Conservation (phyloP, 768 basidiomycete species). For the Phlebiopsis flavidoalba region DNA sequence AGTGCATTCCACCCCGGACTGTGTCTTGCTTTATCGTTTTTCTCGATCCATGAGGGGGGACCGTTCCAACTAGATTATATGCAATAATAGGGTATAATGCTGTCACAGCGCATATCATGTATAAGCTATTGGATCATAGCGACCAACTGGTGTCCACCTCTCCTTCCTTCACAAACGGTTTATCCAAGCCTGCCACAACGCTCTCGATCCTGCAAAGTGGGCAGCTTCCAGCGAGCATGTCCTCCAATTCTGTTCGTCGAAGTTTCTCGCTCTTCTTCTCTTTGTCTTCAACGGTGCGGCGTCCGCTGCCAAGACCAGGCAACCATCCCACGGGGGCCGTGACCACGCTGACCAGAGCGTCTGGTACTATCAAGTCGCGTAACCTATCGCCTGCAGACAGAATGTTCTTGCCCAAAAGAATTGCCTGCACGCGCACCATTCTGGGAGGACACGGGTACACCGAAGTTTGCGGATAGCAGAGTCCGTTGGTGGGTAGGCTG, state of each 20-base stretch:
- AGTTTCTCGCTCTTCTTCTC: constrained; percentile 58
- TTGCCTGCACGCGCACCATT: constrained; percentile 59
- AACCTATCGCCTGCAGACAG: constrained; percentile 87
- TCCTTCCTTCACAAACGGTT: constrained; percentile 76
- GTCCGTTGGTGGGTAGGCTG: constrained; percentile 55
- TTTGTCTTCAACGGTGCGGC: constrained; percentile 36
- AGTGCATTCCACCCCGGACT: neutral
- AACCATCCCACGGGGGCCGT: constrained; percentile 70
- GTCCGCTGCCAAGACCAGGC: constrained; percentile 53
- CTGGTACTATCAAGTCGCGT: constrained; percentile 90
- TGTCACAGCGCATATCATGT: neutral
- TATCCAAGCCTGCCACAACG: constrained; percentile 80
- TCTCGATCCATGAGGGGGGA: neutral
- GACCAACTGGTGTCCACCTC: constrained; percentile 79
- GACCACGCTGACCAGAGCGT: constrained; percentile 83
- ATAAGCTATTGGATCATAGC: constrained; percentile 24
- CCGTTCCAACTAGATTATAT: neutral
- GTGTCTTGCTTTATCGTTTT: neutral
- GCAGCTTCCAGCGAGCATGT: constrained; percentile 83
- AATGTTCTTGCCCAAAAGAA: constrained; percentile 69
- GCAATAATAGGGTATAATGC: neutral
- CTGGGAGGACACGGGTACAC: constrained; percentile 45
- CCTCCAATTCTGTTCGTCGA: constrained; percentile 74
- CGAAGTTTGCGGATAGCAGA: constrained; percentile 74
- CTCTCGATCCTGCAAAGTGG: constrained; percentile 95